A percentile compares a stretch with the other conserved stretches of the same genome.
These are phyloP conservation scores for Cyclotella sp. DNA, from an alignment of 108 stramenopile species.

Conservation along the genomic window DNA sequence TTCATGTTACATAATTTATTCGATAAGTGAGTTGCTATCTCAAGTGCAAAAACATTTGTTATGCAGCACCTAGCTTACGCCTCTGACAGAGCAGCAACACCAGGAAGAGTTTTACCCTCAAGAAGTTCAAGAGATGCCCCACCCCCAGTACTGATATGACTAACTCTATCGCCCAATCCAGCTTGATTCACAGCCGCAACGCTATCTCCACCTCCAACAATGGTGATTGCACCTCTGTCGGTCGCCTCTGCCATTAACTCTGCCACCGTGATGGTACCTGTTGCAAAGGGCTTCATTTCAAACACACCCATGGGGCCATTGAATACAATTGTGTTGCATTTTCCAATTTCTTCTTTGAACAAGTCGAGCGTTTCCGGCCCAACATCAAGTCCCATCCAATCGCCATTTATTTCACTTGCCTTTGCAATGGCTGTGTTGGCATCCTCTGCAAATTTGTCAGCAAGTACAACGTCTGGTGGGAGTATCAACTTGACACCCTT, in stretches of 20 bases:
- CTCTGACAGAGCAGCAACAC: constrained; percentile 88
- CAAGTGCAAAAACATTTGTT: no score
- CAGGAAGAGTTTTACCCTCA: constrained; percentile 97
- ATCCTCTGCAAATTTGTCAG: constrained; percentile 91
- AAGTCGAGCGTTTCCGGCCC: constrained; percentile 89
- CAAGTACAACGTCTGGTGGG: constrained; percentile 93
- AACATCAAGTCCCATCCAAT: constrained; percentile 98
- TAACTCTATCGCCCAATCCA: constrained; percentile 91
- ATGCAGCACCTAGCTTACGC: constrained; percentile 38
- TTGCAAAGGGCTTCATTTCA: constrained; percentile 94
- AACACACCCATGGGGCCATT: constrained; percentile 98
- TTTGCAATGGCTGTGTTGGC: constrained; percentile 82
- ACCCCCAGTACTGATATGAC: constrained; percentile 95
- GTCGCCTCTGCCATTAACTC: constrained; percentile 93
- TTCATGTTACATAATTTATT: no score
- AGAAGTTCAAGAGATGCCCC: constrained; percentile 97
- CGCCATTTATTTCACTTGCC: constrained; percentile 89
- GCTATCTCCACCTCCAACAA: constrained; percentile 97
- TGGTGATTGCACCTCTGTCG: constrained; percentile 89
- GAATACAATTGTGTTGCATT: constrained; percentile 94
- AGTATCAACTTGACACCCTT: constrained; percentile 95
- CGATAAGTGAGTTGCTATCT: no score
- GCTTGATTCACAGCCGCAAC: constrained; percentile 96
- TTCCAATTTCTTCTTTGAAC: constrained; percentile 82
- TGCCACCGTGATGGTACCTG: constrained; percentile 89